phyloP scores from a whole-genome alignment of 2,329 filamentous ascomycete species.

The Fusarium pseudograminearum region DNA sequence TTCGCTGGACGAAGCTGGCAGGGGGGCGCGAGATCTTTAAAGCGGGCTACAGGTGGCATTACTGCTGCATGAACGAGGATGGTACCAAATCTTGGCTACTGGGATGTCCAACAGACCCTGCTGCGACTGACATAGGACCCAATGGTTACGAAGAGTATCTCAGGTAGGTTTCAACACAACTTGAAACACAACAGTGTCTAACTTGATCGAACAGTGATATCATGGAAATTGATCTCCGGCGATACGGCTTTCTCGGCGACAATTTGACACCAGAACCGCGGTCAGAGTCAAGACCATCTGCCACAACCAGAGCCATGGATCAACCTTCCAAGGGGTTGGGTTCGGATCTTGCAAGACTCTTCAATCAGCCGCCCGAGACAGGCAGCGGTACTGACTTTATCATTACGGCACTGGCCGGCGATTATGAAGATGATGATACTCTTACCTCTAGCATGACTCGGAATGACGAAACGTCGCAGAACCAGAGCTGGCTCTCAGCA shows the following conservation, averaged over 20 bases:
- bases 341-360: constrained; percentile 85
- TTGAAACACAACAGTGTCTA: constrained; percentile 18
- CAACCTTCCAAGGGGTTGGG: constrained; percentile 78
- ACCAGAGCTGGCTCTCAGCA: constrained; percentile 69
- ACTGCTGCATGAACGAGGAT: constrained; percentile 94
- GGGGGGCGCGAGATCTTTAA: constrained; percentile 95
- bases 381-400: constrained; percentile 92
- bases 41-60: constrained; percentile 95
- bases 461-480: constrained; percentile 56
- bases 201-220: constrained; percentile 73
- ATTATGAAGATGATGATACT: constrained; percentile 75
- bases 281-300: constrained; percentile 62
- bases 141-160: constrained; percentile 89
- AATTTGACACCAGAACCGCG: constrained; percentile 70
- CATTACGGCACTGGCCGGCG: constrained; percentile 88
- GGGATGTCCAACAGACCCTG: constrained; percentile 84
- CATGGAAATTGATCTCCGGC: constrained; percentile 90
- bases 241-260: constrained; percentile 91
- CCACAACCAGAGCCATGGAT: constrained; percentile 61
- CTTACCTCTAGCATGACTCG: constrained; percentile 64
- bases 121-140: constrained; percentile 72
- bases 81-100: constrained; percentile 97
- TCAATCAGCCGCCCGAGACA: constrained; percentile 85
- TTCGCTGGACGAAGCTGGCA: constrained; percentile 95
- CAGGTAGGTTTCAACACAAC: constrained; percentile 56